Base-by-base conservation (phyloP, 495 filamentous ascomycete species). In the Talaromyces stipitatus region DNA sequence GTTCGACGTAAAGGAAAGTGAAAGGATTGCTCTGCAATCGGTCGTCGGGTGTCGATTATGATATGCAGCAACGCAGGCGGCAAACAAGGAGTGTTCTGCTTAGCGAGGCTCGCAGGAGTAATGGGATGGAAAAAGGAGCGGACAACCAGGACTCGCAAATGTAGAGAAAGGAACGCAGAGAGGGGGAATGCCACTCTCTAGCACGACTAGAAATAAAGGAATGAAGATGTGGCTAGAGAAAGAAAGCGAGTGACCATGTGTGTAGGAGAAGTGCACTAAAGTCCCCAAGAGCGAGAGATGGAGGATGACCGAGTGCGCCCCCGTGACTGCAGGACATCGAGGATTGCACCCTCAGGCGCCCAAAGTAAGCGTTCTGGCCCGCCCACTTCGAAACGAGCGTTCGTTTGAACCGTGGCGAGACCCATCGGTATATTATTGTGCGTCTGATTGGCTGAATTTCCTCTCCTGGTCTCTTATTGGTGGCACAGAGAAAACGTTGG, bases 71-170 rank as follows among this genome's bases (percentile, higher is more conserved):
- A 51, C n/a, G n/a, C 48, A 28, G 48, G 23, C 48, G 48, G n/a
- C 27, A 51, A 26, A 18, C 48, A 51, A 51, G 48, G 48, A 51
- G 48, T 30, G 48, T 28, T 26, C 30, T 18, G 33, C n/a, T n/a
- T 38, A 14, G 7, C 33, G 33, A 33, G 26, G n/a, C 24, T 24
- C 46, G 48, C 29, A 52, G 50, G 22, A 27, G 46, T 26, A 48
- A 30, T 41, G 28, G 32, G 30, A 54, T 58, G 61, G 48, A 59
- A 47, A 61, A 70, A 67, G 60, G 61, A 68, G 70, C 67, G 72
- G 61, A 70, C 69, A 70, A 68, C 68, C 67, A 73, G 71, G 70
- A 70, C 69, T 62, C 69, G 68, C 68, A 60, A 61, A 23, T 57
- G 60, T 57, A 61, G 54, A 59, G 55, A 53, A 59, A 61, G 54